Evolutionary conservation across 1,139 yeast species (phyloP).

Genomic region (Kodamaea plutei): DNA sequence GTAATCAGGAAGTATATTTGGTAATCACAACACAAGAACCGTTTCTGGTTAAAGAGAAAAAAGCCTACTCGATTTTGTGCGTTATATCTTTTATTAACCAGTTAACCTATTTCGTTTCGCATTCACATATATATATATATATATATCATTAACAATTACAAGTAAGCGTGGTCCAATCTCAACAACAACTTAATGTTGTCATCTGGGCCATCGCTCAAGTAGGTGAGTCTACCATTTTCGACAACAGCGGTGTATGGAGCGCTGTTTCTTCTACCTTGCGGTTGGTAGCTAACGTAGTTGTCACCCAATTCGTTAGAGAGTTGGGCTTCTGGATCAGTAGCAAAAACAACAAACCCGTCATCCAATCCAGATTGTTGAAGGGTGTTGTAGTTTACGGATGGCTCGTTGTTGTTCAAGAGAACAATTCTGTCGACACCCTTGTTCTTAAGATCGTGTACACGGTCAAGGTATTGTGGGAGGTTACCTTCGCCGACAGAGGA

Average conservation of each 20-base stretch:
- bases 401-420: slow-evolving; percentile 75
- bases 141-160: slow-evolving; percentile 56
- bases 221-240: slow-evolving; percentile 15
- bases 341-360: slow-evolving; percentile 55
- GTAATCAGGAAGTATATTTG: no score
- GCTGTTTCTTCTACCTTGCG: slow-evolving; percentile 24
- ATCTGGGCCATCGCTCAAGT: slow-evolving; percentile 11
- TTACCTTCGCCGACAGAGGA: slow-evolving; percentile 43
- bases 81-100: no score
- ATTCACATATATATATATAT: slow-evolving; percentile 39
- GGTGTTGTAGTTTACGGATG: slow-evolving; percentile 34
- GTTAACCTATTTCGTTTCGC: no score
- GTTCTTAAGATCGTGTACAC: slow-evolving; percentile 48
- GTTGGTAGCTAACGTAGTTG: slow-evolving; percentile 43
- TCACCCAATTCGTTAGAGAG: slow-evolving; percentile 64
- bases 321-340: slow-evolving; percentile 64
- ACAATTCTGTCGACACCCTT: slow-evolving; percentile 72
- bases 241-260: slow-evolving; percentile 16
- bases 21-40: no score
- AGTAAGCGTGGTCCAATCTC: slow-evolving; percentile 51
- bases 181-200: slow-evolving; percentile 10
- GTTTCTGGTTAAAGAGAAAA: no score
- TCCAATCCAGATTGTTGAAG: slow-evolving; percentile 16
- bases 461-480: slow-evolving; percentile 66
- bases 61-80: no score